Percentiles rank a stretch among this genome's conserved stretches.
Evolutionary conservation across 139 green algal species (phyloP).

Genomic region (Micractinium sp.): DNA sequence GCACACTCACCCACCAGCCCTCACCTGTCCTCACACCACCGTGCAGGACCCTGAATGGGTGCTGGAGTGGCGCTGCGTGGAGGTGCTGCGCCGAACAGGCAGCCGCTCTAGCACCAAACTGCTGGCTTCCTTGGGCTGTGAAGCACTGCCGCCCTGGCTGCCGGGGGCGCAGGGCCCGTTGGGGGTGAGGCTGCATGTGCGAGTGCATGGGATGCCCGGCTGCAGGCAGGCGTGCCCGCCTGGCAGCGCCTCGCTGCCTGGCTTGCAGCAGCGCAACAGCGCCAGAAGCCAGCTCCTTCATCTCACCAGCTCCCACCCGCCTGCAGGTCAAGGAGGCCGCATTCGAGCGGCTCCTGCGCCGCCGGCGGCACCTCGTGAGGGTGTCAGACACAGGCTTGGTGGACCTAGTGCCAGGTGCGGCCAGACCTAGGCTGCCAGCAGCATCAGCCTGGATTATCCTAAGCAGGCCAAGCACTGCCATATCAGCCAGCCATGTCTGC

Average conservation of each 20-base stretch:
- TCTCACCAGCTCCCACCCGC: neutral
- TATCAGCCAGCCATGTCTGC: too few species aligned
- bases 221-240: neutral
- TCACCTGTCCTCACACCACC: neutral
- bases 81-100: neutral
- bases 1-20: neutral
- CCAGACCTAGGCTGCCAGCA: too few species aligned
- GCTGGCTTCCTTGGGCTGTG: neutral
- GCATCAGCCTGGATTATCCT: too few species aligned
- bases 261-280: neutral
- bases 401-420: too few species aligned
- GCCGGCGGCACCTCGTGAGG: too few species aligned
- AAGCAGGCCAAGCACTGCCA: too few species aligned
- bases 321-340: neutral
- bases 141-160: neutral
- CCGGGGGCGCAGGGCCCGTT: neutral
- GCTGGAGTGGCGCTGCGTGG: neutral
- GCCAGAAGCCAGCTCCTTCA: neutral
- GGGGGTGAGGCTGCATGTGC: neutral
- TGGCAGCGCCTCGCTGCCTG: neutral
- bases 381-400: too few species aligned
- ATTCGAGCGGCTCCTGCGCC: too few species aligned
- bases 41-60: neutral
- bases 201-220: neutral
- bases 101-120: neutral